Evolutionary conservation across 2,329 filamentous ascomycete genomes (phyloP), one percentile per base, ranked within the genome.

Genomic region (Sarocladium kiliense): DNA sequence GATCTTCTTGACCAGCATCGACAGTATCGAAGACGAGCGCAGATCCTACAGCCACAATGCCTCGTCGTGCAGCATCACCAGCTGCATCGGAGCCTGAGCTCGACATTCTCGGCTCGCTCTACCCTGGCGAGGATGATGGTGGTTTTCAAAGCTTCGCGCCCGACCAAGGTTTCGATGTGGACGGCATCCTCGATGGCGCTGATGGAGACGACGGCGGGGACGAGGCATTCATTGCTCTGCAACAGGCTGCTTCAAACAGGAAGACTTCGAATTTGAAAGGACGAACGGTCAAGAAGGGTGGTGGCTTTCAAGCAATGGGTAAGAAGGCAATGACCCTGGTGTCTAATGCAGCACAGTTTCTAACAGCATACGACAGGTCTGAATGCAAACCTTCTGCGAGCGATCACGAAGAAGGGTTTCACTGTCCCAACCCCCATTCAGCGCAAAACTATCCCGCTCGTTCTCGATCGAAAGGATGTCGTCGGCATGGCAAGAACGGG

Each of bases 401-500:
- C 94, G 2, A 97, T 99, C 61, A 83, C 89, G 12, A 83, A 89
- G 63, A 99, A 97, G 74, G 95, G 94, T 16, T 99, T 97, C 72
- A 91, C 88, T 1, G 90, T 97, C 2, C 95, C 95, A 3, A 99
- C 94, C 0, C 94, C 94, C 0, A 99, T 99, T 71, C 94, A 99
- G 75, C 85, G 94, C 62, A 97, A 97, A 73, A 90, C 94, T 2
- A 96, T 99, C 49, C 95, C 94, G 3, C 77, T 97, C 55, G 85
- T 99, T 55, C 78, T 97, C 63, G 89, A 95, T 58, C 84, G 88
- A 54, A 89, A 91, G 72, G 94, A 99, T 79, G 89, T 97, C n/a
- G 93, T 99, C 23, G 95, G 92, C 61, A 99, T 99, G 94, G 94
- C 94, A 7, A 82, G 95, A 61, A 99, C 95, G n/a, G 94, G 94